phyloP scores from a whole-genome alignment of 495 filamentous ascomycete genomes.

The Eremomyces bilateralis region DNA sequence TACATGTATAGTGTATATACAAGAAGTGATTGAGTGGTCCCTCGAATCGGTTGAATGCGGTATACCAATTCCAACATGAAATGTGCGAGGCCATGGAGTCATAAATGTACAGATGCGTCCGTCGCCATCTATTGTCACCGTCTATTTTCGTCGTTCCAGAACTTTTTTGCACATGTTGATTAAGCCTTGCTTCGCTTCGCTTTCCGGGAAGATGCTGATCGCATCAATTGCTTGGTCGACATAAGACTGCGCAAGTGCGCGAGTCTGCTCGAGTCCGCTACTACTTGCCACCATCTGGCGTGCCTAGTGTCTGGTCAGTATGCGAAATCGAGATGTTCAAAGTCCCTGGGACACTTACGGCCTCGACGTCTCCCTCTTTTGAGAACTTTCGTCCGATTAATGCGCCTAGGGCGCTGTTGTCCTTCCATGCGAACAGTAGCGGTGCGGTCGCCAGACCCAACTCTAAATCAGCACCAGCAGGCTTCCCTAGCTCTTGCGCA shows the following conservation, averaged over 20 bases:
- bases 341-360: slow-evolving; percentile 28
- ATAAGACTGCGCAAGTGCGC: slow-evolving; percentile 73
- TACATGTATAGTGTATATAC: too few relatives aligned
- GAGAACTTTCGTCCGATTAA: slow-evolving; percentile 83
- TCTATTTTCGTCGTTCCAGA: slow-evolving; percentile 66
- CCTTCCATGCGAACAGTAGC: slow-evolving; percentile 87
- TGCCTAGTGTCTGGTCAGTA: slow-evolving; percentile 30
- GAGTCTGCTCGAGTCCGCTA: slow-evolving; percentile 75
- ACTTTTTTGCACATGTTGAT: slow-evolving; percentile 88
- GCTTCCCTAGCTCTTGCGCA: slow-evolving; percentile 72
- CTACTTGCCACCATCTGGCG: slow-evolving; percentile 62
- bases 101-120: too few relatives aligned
- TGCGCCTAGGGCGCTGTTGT: slow-evolving; percentile 59
- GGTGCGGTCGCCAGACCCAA: slow-evolving; percentile 91
- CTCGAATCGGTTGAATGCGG: too few relatives aligned
- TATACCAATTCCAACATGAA: too few relatives aligned
- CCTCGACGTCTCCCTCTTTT: slow-evolving; percentile 59
- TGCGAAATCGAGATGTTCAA: background rate
- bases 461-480: slow-evolving; percentile 82
- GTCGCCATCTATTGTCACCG: too few relatives aligned
- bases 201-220: slow-evolving; percentile 62
- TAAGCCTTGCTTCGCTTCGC: slow-evolving; percentile 77
- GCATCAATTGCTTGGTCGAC: slow-evolving; percentile 70
- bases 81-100: too few relatives aligned
- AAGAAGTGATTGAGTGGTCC: too few relatives aligned